Percentiles rank a stretch among this genome's conserved stretches.
Evolutionary conservation across 768 basidiomycete genomes (phyloP).

Genomic region (Asterophora lycoperdoides): DNA sequence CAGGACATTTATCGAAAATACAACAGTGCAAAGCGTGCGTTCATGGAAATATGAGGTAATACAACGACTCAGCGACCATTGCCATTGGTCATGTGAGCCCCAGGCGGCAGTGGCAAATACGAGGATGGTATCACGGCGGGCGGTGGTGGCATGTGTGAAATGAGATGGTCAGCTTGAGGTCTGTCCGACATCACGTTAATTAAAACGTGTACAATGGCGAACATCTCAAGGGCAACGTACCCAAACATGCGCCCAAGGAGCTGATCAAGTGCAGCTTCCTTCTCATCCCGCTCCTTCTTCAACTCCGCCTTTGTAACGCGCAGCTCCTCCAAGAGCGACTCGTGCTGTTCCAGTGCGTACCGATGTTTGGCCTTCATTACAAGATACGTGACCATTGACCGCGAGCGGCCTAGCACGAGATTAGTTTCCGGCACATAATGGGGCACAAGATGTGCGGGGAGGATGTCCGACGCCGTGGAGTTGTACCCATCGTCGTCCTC

Average conservation of each 20-base stretch:
- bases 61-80: conserved; percentile 5
- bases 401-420: conserved; percentile 65
- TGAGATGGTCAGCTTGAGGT: conserved; percentile 23
- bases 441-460: conserved; percentile 51
- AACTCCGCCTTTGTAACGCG: conserved; percentile 48
- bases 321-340: conserved; percentile 61
- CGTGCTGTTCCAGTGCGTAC: conserved; percentile 66
- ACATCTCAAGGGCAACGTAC: conserved; percentile 28
- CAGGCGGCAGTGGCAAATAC: conserved; percentile 1
- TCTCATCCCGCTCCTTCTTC: conserved; percentile 49
- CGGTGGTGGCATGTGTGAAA: conserved; percentile 16
- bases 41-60: neutral
- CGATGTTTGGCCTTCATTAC: conserved; percentile 74
- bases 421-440: conserved; percentile 55
- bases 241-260: conserved; percentile 48
- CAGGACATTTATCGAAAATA: neutral
- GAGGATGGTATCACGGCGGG: conserved; percentile 9
- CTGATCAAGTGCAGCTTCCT: conserved; percentile 58
- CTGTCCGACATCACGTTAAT: conserved; percentile 8
- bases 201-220: neutral
- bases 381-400: conserved; percentile 65
- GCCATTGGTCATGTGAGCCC: conserved; percentile 8
- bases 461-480: conserved; percentile 36
- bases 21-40: neutral
- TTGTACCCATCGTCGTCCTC: conserved; percentile 38